Conservation (phyloP, 2,329 filamentous ascomycete genomes). For the Colletotrichum tropicale region DNA sequence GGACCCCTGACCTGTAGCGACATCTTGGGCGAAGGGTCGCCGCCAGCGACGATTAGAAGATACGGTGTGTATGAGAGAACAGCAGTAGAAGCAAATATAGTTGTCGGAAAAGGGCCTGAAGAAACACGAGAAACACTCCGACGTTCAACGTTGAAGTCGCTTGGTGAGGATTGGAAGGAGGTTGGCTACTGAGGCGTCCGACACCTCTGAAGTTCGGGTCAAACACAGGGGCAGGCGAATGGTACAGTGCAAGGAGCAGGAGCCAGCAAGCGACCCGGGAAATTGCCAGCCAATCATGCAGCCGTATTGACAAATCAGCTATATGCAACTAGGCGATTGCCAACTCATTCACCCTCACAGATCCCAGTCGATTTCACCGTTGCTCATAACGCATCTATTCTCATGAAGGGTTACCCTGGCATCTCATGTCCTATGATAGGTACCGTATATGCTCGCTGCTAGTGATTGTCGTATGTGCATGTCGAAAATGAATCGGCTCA, state of each 20-base stretch:
- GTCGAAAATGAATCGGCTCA: not conserved
- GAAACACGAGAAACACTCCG: not conserved
- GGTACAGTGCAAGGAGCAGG: not conserved
- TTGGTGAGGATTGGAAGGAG: not conserved
- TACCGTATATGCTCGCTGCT: not conserved
- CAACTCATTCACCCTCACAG: not conserved
- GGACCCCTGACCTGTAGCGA: conserved; percentile 46
- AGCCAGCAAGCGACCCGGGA: not conserved
- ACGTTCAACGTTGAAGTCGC: not conserved
- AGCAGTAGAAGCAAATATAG: not conserved
- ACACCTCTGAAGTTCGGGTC: conserved; percentile 19
- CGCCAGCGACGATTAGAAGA: not conserved
- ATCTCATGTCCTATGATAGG: not conserved
- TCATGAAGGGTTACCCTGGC: not conserved
- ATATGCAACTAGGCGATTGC: not conserved
- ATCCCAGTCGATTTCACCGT: not conserved
- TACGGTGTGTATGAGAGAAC: not conserved
- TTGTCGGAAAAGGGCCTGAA: not conserved
- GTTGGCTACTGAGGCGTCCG: not conserved
- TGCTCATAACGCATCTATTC: not conserved
- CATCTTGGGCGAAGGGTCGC: conserved; percentile 30
- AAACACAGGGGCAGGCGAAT: conserved; percentile 10
- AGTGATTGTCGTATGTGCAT: not conserved
- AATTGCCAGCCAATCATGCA: not conserved
- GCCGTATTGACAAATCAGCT: not conserved